phyloP scores from a whole-genome alignment of 2,329 filamentous ascomycete genomes.

The Aspergillus sp. region DNA sequence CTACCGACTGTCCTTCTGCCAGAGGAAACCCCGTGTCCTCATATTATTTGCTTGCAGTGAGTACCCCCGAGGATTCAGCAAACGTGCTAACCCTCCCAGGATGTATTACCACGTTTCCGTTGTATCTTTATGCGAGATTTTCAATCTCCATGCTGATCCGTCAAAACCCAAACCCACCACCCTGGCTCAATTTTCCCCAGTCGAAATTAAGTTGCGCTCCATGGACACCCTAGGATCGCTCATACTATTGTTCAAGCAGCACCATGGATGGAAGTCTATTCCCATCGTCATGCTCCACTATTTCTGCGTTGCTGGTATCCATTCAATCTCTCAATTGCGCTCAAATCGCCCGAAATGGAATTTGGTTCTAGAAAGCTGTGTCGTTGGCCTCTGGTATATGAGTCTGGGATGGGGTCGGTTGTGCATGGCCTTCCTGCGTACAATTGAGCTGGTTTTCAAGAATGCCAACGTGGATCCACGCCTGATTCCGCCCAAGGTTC shows the following conservation, averaged over 20 bases:
- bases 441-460: constrained; percentile 18
- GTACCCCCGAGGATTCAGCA: not conserved
- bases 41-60: constrained; percentile 19
- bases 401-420: constrained; percentile 23
- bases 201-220: constrained; percentile 9
- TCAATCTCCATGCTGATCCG: constrained; percentile 8
- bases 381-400: constrained; percentile 24
- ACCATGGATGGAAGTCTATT: constrained; percentile 21
- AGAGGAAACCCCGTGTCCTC: constrained; percentile 14
- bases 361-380: constrained; percentile 19
- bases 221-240: constrained; percentile 19
- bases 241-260: constrained; percentile 17
- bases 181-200: constrained; percentile 7
- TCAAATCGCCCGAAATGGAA: constrained; percentile 17
- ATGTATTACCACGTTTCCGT: constrained; percentile 20
- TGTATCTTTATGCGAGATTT: constrained; percentile 14
- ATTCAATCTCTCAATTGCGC: constrained; percentile 15
- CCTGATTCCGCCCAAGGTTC: constrained; percentile 15
- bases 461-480: constrained; percentile 9
- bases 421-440: constrained; percentile 22
- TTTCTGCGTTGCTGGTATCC: constrained; percentile 20
- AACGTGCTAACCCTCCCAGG: constrained; percentile 8
- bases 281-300: constrained; percentile 25
- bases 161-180: not conserved
- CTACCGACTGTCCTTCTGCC: constrained; percentile 12